These are phyloP conservation scores for Nannochloris sp. DNA, from an alignment of 139 green algal genomes.

Conservation along the genomic window DNA sequence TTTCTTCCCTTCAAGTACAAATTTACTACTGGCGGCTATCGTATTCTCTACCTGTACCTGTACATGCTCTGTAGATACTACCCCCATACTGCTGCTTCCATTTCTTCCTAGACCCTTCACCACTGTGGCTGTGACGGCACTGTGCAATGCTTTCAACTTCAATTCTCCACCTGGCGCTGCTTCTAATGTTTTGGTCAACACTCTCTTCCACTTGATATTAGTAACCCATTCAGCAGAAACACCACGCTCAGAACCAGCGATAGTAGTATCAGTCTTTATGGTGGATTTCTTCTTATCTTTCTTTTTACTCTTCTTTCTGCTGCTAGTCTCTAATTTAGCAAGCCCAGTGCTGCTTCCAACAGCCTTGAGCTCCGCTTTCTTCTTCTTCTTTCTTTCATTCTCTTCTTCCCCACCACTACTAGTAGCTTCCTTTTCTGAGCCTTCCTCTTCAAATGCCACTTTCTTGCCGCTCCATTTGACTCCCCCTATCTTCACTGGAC, in stretches of 20 bases:
- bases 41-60: neutral
- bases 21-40: slow-evolving; percentile 16
- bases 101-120: neutral
- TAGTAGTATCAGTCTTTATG: neutral
- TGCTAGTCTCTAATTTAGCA: neutral
- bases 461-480: slow-evolving; percentile 67
- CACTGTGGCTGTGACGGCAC: slow-evolving; percentile 1
- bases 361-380: neutral
- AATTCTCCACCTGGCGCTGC: neutral
- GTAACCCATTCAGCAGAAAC: neutral
- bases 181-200: slow-evolving; percentile 17
- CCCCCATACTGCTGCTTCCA: neutral
- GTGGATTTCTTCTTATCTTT: neutral
- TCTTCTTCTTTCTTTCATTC: neutral
- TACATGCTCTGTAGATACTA: neutral
- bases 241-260: neutral
- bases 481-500: slow-evolving; percentile 35
- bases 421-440: slow-evolving; percentile 10
- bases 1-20: slow-evolving; percentile 18
- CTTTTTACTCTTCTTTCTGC: neutral
- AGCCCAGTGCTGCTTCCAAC: slow-evolving; percentile 1
- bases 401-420: neutral
- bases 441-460: slow-evolving; percentile 55
- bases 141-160: slow-evolving; percentile 28
- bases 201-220: slow-evolving; percentile 38